Evolutionary conservation across 768 basidiomycete species (phyloP), one percentile per base, ranked within the genome.

Genomic region (Amanita phalloides): DNA sequence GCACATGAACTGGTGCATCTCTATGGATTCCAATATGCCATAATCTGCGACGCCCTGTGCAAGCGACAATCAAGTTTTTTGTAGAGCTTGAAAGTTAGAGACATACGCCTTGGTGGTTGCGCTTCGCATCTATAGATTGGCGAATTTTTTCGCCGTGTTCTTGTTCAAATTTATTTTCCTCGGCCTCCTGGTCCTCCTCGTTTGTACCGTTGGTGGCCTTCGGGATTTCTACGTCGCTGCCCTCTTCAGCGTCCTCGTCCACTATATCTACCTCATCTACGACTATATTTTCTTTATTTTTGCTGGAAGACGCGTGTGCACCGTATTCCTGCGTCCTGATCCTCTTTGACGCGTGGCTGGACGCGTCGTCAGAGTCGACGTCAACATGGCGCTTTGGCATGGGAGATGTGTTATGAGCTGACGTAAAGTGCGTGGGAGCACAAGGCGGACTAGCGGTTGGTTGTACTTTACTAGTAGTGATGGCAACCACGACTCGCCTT

Each of bases 1-100:
- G 66, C 93, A 96, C 93, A 98, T 95, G 69, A 98, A 98, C 62
- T 97, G 85, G 61, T 82, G 76, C 79, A 91, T 81, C 61, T 92
- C 86, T 39, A 96, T 78, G 32, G 76, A 74, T 58, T 90, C 86
- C 54, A 97, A 88, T 57, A 97, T 84, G 4, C 94, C 95, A 59
- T 84, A 79, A 47, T 94, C 85, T 4, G 93, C 89, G 43, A 89
- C 73, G 11, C 74, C 77, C 92, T 95, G n/a, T 3, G 46, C 25
- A 48, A 53, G 20, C n/a, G 48, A 8, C 45, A 21, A 4, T 25
- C n/a, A n/a, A 13, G 42, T 13, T 3, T 45, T 26, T 7, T 41
- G 21, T 38, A 53, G 28, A 23, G 41, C 56, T 44, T 23, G 6
- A 54, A 38, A 48, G 53, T 48, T 8, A 28, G 48, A 36, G 25